Conservation (phyloP, 352 stramenopile genomes). For the Globisporangium carolinianum region DNA sequence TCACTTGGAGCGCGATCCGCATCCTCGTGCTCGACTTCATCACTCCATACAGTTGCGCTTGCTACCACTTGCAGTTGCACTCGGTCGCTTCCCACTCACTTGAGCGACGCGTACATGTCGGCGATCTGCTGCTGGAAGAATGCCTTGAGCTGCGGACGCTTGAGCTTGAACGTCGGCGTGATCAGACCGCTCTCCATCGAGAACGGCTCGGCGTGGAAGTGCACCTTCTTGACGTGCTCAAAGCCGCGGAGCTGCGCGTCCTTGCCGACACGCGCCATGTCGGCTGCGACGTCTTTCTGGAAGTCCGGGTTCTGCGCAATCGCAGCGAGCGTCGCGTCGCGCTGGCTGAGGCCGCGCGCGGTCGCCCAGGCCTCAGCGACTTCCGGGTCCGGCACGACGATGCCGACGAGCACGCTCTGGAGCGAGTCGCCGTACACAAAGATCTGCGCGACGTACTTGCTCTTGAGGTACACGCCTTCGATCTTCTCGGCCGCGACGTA, state of each 20-base stretch:
- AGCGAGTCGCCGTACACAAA: slow-evolving; percentile 97
- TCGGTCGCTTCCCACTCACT: slow-evolving; percentile 16
- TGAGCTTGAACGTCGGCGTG: slow-evolving; percentile 95
- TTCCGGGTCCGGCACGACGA: slow-evolving; percentile 87
- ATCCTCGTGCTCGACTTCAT: no score
- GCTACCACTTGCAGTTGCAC: no score
- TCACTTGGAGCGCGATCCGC: no score
- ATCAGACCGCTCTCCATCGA: slow-evolving; percentile 88
- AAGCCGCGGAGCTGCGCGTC: slow-evolving; percentile 84
- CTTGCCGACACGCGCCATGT: slow-evolving; percentile 57
- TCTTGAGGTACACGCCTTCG: slow-evolving; percentile 92
- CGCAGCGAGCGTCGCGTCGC: slow-evolving; percentile 22
- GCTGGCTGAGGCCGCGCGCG: slow-evolving; percentile 21
- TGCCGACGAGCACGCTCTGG: slow-evolving; percentile 90
- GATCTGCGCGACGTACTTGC: slow-evolving; percentile 89
- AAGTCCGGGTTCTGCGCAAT: slow-evolving; percentile 41
- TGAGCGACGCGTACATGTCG: slow-evolving; percentile 37
- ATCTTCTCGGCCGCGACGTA: slow-evolving; percentile 97
- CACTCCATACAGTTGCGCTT: no score
- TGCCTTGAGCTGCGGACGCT: slow-evolving; percentile 63
- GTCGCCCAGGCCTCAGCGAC: slow-evolving; percentile 45
- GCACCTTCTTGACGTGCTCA: slow-evolving; percentile 86
- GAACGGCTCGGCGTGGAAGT: slow-evolving; percentile 85
- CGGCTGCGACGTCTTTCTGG: slow-evolving; percentile 56
- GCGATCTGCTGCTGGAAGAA: slow-evolving; percentile 45